Percentiles rank a stretch among this genome's conserved stretches.
Conservation (phyloP, 345 rosid species). For the Populus alba region DNA sequence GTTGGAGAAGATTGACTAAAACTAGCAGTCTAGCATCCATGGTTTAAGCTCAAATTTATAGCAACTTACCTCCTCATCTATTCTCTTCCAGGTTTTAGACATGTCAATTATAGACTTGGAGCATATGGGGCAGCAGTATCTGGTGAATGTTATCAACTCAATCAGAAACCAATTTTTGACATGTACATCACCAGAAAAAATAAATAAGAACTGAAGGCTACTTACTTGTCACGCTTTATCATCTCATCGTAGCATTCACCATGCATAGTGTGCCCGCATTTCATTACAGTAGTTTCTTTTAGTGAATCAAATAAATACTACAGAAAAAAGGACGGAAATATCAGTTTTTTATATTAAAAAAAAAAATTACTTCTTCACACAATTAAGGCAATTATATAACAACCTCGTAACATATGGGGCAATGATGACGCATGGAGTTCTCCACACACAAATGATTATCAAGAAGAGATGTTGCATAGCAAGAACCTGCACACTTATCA, state of each 20-base stretch:
- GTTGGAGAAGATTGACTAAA: not conserved
- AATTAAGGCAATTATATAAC: conserved; percentile 7
- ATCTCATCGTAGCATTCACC: conserved; percentile 76
- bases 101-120: conserved; percentile 82
- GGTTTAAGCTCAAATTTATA: conserved; percentile 10
- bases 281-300: conserved; percentile 86
- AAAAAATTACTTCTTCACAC: not conserved
- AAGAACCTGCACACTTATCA: conserved; percentile 53
- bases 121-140: conserved; percentile 92
- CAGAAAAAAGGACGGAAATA: conserved; percentile 9
- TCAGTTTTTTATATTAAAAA: not conserved
- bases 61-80: conserved; percentile 79
- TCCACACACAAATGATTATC: conserved; percentile 87
- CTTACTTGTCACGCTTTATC: conserved; percentile 80
- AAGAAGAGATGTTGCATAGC: conserved; percentile 59
- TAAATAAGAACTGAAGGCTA: not conserved
- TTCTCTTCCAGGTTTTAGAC: conserved; percentile 84
- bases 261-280: conserved; percentile 99
- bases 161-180: conserved; percentile 9
- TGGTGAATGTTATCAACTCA: conserved; percentile 19
- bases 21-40: not conserved
- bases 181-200: not conserved
- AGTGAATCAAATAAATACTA: conserved; percentile 93
- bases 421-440: conserved; percentile 96
- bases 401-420: conserved; percentile 97